Base-by-base conservation (phyloP, 495 filamentous ascomycete genomes). In the Xylaria bambusicola region DNA sequence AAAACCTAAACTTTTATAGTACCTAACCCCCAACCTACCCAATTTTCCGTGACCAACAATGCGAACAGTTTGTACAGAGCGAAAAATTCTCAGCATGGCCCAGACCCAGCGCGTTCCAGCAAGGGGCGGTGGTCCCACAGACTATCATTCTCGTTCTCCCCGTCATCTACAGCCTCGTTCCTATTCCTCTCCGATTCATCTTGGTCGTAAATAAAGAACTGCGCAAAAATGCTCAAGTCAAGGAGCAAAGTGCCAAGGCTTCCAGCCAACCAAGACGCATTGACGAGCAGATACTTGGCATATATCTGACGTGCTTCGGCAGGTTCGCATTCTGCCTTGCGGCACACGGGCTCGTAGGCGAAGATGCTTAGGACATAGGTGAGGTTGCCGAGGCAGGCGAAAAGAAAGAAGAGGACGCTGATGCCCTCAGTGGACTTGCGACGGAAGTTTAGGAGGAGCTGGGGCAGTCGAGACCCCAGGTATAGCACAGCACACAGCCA, bases 321-420 rank as follows among this genome's bases (percentile, higher is more conserved):
- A 3, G 72, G 68, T 23, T 60, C 60, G 70, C 88, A 88, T 10
- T 72, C 61, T 12, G 69, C 69, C 36, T 67, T 62, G 8, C 52
- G 71, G 64, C 84, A 86, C 33, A 76, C 71, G 4, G 93, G 88
- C 18, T 90, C 88, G 66, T 89, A 96, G 6, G 91, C 92, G 45
- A 98, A 75, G 40, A 98, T 98, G n/a, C 84, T 89, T 17, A 96
- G 68, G 5, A 97, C 92, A 66, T 95, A 98, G 0, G 93, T 96
- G 54, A 93, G 64, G 66, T 98, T 98, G 2, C 94, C 94, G 20
- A 97, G 82, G 70, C 92, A 97, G 7, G 93, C 94, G 68, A 98
- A 98, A 17, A 98, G 76, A 76, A 98, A 98, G 77, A 98, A 98
- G 0, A 98, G 78, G 64, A 96, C 80, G 18, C 88, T 92, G 5